Conservation (phyloP, 2,329 filamentous ascomycete species). For the Hymenoscyphus repandus region DNA sequence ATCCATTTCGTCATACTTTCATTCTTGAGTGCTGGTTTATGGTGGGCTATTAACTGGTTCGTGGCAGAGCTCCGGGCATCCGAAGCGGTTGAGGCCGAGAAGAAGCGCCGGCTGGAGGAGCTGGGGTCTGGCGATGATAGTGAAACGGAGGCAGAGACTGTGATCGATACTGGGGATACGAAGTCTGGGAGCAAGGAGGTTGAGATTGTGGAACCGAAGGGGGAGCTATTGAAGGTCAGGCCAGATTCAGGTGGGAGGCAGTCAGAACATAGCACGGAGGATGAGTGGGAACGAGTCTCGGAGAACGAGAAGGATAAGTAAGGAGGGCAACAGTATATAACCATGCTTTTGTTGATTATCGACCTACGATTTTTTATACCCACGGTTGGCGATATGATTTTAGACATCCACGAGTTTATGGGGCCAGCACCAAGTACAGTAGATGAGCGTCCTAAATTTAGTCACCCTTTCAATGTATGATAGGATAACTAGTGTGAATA, state of each 20-base stretch:
- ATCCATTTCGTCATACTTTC: slow-evolving; percentile 86
- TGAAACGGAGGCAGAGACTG: slow-evolving; percentile 46
- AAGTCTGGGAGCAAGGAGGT: slow-evolving; percentile 26
- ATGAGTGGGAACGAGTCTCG: slow-evolving; percentile 96
- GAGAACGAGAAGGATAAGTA: slow-evolving; percentile 60
- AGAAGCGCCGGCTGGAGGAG: slow-evolving; percentile 27
- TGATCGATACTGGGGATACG: slow-evolving; percentile 37
- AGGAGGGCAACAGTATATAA: slow-evolving; percentile 8
- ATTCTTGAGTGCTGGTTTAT: slow-evolving; percentile 71
- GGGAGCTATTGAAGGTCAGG: slow-evolving; percentile 23
- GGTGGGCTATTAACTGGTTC: slow-evolving; percentile 98
- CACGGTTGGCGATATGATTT: not conserved
- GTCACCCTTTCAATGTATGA: too few species aligned
- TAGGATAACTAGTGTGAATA: too few species aligned
- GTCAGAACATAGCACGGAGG: slow-evolving; percentile 73
- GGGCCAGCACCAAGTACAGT: too few species aligned
- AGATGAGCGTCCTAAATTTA: too few species aligned
- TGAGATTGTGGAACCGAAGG: slow-evolving; percentile 22
- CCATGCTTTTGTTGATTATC: not conserved
- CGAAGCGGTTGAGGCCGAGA: slow-evolving; percentile 40
- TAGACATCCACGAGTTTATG: too few species aligned
- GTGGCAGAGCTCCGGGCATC: slow-evolving; percentile 56
- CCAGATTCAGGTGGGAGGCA: slow-evolving; percentile 38
- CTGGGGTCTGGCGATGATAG: slow-evolving; percentile 29
- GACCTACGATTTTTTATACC: slow-evolving; percentile 3